Percentiles rank a stretch among this genome's conserved stretches.
Evolutionary conservation across 2,329 filamentous ascomycete species (phyloP).

Genomic region (Ilyonectria sp.): DNA sequence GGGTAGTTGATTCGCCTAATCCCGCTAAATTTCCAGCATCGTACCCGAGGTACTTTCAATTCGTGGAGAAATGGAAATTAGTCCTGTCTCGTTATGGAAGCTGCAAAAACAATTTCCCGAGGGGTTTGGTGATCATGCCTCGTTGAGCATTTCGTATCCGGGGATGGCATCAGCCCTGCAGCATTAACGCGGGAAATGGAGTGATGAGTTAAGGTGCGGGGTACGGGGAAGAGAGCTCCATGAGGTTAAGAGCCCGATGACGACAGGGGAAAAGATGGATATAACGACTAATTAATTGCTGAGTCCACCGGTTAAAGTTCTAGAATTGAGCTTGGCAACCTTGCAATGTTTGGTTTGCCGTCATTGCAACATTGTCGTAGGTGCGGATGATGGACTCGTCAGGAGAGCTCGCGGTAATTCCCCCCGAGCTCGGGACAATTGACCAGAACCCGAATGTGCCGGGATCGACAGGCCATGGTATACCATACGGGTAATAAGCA

Average conservation of each 20-base stretch:
- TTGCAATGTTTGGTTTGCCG: not conserved
- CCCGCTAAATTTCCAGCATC: too few relatives aligned
- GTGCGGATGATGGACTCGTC: slow-evolving; percentile 9
- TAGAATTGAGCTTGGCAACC: slow-evolving; percentile 8
- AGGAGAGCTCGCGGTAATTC: slow-evolving; percentile 22
- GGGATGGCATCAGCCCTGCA: slow-evolving; percentile 5
- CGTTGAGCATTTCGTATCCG: not conserved
- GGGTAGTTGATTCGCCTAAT: not conserved
- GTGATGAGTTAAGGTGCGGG: slow-evolving; percentile 16
- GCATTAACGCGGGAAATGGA: not conserved
- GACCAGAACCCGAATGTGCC: not conserved
- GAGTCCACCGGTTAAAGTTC: slow-evolving; percentile 19
- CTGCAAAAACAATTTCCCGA: slow-evolving; percentile 20
- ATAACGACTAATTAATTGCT: slow-evolving; percentile 3
- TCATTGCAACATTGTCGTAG: slow-evolving; percentile 8
- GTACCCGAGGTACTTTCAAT: not conserved
- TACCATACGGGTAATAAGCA: not conserved
- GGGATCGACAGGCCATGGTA: not conserved
- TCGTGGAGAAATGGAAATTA: slow-evolving; percentile 23
- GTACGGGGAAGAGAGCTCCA: slow-evolving; percentile 2
- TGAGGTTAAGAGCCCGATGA: slow-evolving; percentile 17
- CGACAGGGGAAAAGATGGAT: slow-evolving; percentile 6
- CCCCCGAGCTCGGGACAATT: slow-evolving; percentile 14
- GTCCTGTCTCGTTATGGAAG: not conserved
- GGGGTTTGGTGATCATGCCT: slow-evolving; percentile 9